phyloP scores from a whole-genome alignment of 352 stramenopile species.

The Saprolegnia parasitica region DNA sequence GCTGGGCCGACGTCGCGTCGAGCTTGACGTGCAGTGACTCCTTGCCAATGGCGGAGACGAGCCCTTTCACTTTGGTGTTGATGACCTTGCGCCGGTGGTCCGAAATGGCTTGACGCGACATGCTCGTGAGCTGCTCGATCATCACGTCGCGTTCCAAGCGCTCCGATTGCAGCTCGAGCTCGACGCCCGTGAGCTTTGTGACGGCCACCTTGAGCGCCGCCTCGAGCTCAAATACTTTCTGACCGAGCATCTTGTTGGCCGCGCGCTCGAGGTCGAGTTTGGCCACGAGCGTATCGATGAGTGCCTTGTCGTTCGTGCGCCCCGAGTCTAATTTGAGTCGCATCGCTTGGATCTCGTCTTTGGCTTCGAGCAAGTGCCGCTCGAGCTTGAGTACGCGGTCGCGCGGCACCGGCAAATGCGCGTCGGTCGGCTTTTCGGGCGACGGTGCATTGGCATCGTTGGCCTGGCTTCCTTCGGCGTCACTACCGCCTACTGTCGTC shows the following conservation, averaged over 20 bases:
- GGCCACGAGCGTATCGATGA: slow-evolving; percentile 43
- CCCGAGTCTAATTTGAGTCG: slow-evolving; percentile 37
- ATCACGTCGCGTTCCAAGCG: slow-evolving; percentile 40
- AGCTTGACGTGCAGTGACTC: slow-evolving; percentile 64
- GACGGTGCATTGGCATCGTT: slow-evolving; percentile 34
- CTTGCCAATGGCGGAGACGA: slow-evolving; percentile 54
- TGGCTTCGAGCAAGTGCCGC: slow-evolving; percentile 41
- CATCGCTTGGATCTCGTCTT: slow-evolving; percentile 37
- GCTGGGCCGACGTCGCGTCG: slow-evolving; percentile 32
- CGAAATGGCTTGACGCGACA: slow-evolving; percentile 45
- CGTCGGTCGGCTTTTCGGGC: slow-evolving; percentile 16
- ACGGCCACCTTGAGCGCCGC: slow-evolving; percentile 40
- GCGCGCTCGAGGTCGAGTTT: slow-evolving; percentile 51
- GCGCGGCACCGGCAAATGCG: slow-evolving; percentile 11
- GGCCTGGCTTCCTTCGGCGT: slow-evolving; percentile 30
- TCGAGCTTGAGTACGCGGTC: slow-evolving; percentile 43
- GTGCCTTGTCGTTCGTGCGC: slow-evolving; percentile 33
- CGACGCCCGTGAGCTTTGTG: slow-evolving; percentile 48
- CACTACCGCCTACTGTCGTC: background rate
- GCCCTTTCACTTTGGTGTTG: slow-evolving; percentile 48
- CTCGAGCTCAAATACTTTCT: slow-evolving; percentile 49
- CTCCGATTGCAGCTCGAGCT: slow-evolving; percentile 47
- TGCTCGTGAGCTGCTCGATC: slow-evolving; percentile 41
- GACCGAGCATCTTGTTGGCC: slow-evolving; percentile 42
- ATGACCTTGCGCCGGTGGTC: slow-evolving; percentile 53